phyloP scores from a whole-genome alignment of 805 yeast species.

The Candida oleophila region DNA sequence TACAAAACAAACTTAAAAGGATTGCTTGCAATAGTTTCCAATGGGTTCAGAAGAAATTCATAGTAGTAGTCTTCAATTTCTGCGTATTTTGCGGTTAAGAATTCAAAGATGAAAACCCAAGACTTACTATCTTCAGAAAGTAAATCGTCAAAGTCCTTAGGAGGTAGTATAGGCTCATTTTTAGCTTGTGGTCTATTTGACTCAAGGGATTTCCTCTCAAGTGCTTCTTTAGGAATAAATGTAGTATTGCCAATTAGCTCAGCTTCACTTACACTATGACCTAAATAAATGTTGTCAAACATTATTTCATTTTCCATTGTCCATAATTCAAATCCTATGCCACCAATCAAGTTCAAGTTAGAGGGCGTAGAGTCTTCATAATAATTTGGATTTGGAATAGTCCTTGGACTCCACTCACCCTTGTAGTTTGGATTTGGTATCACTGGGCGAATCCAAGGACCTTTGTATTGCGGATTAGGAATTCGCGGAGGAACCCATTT shows the following conservation, averaged over 20 bases:
- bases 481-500: slow-evolving; percentile 69
- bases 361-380: slow-evolving; percentile 58
- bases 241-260: slow-evolving; percentile 80
- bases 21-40: slow-evolving; percentile 38
- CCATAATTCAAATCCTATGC: slow-evolving; percentile 88
- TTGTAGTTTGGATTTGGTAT: slow-evolving; percentile 72
- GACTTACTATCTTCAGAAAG: slow-evolving; percentile 15
- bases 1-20: slow-evolving; percentile 54
- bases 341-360: slow-evolving; percentile 62
- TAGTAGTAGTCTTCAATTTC: slow-evolving; percentile 32
- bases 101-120: slow-evolving; percentile 14
- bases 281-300: slow-evolving; percentile 83
- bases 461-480: slow-evolving; percentile 68
- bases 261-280: slow-evolving; percentile 82
- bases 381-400: slow-evolving; percentile 68
- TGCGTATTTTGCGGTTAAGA: background rate
- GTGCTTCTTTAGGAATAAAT: slow-evolving; percentile 50
- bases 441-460: slow-evolving; percentile 73
- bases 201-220: slow-evolving; percentile 48
- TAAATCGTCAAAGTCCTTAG: slow-evolving; percentile 37
- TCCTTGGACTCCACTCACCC: slow-evolving; percentile 76
- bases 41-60: slow-evolving; percentile 46
- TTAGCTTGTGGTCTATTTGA: slow-evolving; percentile 40
- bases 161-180: slow-evolving; percentile 45
- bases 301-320: slow-evolving; percentile 72